These are phyloP conservation scores for Petasospora fabianii DNA, from an alignment of 1,139 yeast species.

Conservation along the genomic window DNA sequence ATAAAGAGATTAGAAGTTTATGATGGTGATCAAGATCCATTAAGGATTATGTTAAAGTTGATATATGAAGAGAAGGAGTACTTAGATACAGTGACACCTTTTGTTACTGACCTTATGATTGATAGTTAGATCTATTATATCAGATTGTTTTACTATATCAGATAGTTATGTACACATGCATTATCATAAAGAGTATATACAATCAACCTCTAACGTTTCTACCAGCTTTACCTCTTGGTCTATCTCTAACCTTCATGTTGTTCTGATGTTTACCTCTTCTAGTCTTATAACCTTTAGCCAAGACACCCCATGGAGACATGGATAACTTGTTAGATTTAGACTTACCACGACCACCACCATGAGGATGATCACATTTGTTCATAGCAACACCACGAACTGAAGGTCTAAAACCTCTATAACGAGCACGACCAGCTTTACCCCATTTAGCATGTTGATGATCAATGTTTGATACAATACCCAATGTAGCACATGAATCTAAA, in stretches of 20 bases:
- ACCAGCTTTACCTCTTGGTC: slow-evolving; percentile 52
- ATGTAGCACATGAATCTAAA: slow-evolving; percentile 85
- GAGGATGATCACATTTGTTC: slow-evolving; percentile 98
- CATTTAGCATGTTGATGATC: slow-evolving; percentile 86
- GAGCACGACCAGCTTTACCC: slow-evolving; percentile 97
- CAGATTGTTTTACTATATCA: background rate
- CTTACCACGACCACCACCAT: slow-evolving; percentile 99
- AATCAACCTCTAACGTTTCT: slow-evolving; percentile 9
- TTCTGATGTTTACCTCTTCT: slow-evolving; percentile 85
- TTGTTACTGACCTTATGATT: too few relatives aligned
- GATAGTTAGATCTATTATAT: too few relatives aligned
- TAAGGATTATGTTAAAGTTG: slow-evolving; percentile 1
- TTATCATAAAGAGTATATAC: too few relatives aligned
- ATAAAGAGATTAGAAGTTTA: slow-evolving; percentile 6
- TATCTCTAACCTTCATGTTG: slow-evolving; percentile 79
- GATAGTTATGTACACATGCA: too few relatives aligned
- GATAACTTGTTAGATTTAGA: slow-evolving; percentile 93
- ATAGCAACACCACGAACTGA: slow-evolving; percentile 97
- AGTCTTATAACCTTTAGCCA: slow-evolving; percentile 91
- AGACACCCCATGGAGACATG: slow-evolving; percentile 94
- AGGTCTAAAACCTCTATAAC: slow-evolving; percentile 93
- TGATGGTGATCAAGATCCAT: slow-evolving; percentile 7
- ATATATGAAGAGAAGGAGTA: too few relatives aligned
- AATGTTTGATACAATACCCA: slow-evolving; percentile 92
- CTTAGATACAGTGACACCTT: too few relatives aligned